A percentile compares a stretch with the other conserved stretches of the same genome.
These are phyloP conservation scores for Endothia cerciana DNA, from an alignment of 2,329 filamentous ascomycete genomes.

Conservation along the genomic window DNA sequence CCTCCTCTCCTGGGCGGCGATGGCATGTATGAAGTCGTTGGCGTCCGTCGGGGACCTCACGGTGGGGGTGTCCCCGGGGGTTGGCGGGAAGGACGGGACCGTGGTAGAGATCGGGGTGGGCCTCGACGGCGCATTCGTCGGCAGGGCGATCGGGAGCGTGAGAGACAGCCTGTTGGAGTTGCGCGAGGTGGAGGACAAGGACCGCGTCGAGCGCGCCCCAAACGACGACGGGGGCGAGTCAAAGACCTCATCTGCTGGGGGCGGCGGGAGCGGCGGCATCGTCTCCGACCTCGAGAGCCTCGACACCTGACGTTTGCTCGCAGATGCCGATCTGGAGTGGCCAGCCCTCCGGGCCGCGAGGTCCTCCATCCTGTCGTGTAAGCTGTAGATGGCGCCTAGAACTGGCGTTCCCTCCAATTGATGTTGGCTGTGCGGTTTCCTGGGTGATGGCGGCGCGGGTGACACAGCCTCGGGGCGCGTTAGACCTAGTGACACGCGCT, in stretches of 20 bases:
- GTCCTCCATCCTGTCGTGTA: conserved; percentile 34
- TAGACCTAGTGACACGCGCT: conserved; percentile 32
- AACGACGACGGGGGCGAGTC: conserved; percentile 38
- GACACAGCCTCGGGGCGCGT: conserved; percentile 12
- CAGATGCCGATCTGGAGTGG: conserved; percentile 24
- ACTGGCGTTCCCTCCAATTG: conserved; percentile 21
- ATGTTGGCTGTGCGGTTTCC: conserved; percentile 10
- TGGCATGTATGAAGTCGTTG: conserved; percentile 78
- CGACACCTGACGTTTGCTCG: conserved; percentile 23
- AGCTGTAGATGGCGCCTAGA: conserved; percentile 32
- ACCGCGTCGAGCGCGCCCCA: conserved; percentile 53
- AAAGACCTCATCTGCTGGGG: conserved; percentile 42
- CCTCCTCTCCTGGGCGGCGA: conserved; percentile 88
- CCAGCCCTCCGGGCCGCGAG: conserved; percentile 29
- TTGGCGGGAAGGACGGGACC: conserved; percentile 50
- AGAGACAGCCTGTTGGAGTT: conserved; percentile 63
- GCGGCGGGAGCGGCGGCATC: conserved; percentile 44
- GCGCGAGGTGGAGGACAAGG: conserved; percentile 57
- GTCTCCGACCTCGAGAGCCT: conserved; percentile 39
- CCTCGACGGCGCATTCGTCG: conserved; percentile 55
- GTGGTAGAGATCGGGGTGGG: conserved; percentile 53
- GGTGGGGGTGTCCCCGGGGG: conserved; percentile 51
- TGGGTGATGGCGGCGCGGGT: not conserved
- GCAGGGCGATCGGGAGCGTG: conserved; percentile 63
- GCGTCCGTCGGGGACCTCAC: conserved; percentile 56